Conservation (phyloP, 2,329 filamentous ascomycete species). For the Penicillium palitans region DNA sequence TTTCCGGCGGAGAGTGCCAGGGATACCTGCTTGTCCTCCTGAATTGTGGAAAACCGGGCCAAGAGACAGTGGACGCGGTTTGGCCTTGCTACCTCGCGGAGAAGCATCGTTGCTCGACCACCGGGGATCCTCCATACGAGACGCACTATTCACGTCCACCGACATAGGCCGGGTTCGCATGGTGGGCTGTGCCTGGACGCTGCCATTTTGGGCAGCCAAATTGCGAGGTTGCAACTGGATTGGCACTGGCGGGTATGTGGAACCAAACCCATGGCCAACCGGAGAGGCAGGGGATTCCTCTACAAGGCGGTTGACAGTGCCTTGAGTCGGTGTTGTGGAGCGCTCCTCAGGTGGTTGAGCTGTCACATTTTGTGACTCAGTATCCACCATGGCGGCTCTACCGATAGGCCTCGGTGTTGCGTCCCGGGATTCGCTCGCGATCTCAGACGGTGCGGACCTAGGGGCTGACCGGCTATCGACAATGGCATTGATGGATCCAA, state of each 20-base stretch:
- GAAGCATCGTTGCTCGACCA: constrained; percentile 10
- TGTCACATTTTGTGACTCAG: constrained; percentile 12
- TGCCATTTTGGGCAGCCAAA: constrained; percentile 5
- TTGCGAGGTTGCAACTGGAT: constrained; percentile 7
- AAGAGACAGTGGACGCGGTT: constrained; percentile 26
- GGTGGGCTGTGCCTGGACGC: constrained; percentile 11
- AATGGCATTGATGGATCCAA: constrained; percentile 54
- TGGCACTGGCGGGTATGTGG: constrained; percentile 21
- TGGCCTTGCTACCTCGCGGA: constrained; percentile 11
- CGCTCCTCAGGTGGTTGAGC: constrained; percentile 17
- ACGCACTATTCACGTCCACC: constrained; percentile 15
- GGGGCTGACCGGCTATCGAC: constrained; percentile 38
- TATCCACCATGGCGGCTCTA: constrained; percentile 20
- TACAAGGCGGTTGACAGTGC: constrained; percentile 13
- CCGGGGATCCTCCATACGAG: constrained; percentile 13
- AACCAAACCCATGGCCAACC: constrained; percentile 19
- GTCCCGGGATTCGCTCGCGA: constrained; percentile 17
- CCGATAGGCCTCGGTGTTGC: constrained; percentile 18
- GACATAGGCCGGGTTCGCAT: constrained; percentile 24
- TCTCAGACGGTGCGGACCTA: constrained; percentile 12
- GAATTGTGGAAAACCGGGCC: constrained; percentile 22
- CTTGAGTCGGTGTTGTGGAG: constrained; percentile 23
- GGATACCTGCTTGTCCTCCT: constrained; percentile 6
- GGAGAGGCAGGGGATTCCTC: constrained; percentile 22
- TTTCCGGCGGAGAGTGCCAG: constrained; percentile 50